Evolutionary conservation across 2,329 filamentous ascomycete genomes (phyloP).

Genomic region (Didymella pinodella): DNA sequence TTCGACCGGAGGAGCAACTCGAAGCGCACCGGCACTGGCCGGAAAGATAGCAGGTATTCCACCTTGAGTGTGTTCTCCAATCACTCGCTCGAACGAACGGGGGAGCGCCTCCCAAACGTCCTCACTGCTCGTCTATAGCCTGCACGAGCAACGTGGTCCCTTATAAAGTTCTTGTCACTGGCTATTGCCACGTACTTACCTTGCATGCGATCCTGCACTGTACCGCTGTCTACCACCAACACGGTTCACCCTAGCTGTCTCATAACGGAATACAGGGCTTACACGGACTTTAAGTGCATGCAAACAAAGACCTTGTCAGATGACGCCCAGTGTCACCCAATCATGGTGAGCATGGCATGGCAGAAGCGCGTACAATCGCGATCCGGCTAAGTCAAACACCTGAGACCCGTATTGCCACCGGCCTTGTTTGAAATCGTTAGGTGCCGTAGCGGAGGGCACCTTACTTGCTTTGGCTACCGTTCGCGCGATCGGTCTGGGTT

Average conservation of each 20-base stretch:
- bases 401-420: slow-evolving; percentile 5
- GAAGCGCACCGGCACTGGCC: slow-evolving; percentile 3
- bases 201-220: slow-evolving; percentile 2
- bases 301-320: slow-evolving; percentile 21
- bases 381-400: slow-evolving; percentile 10
- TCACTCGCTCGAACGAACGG: background rate
- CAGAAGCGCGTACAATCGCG: slow-evolving; percentile 9
- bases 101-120: background rate
- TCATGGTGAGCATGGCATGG: slow-evolving; percentile 22
- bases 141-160: background rate
- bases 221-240: slow-evolving; percentile 2
- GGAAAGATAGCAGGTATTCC: background rate
- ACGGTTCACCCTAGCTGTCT: slow-evolving; percentile 1
- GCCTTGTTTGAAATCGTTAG: slow-evolving; percentile 11
- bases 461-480: slow-evolving; percentile 2
- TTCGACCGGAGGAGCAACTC: background rate
- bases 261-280: slow-evolving; percentile 10
- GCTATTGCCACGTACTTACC: background rate
- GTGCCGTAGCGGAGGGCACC: background rate
- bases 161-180: background rate
- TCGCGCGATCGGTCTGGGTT: slow-evolving; percentile 1
- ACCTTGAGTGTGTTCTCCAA: background rate
- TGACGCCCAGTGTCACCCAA: slow-evolving; percentile 19
- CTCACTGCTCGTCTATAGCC: background rate
- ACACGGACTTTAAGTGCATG: slow-evolving; percentile 10